Evolutionary conservation across 2,329 filamentous ascomycete genomes (phyloP).

Genomic region (Ophiostoma angusticollis): DNA sequence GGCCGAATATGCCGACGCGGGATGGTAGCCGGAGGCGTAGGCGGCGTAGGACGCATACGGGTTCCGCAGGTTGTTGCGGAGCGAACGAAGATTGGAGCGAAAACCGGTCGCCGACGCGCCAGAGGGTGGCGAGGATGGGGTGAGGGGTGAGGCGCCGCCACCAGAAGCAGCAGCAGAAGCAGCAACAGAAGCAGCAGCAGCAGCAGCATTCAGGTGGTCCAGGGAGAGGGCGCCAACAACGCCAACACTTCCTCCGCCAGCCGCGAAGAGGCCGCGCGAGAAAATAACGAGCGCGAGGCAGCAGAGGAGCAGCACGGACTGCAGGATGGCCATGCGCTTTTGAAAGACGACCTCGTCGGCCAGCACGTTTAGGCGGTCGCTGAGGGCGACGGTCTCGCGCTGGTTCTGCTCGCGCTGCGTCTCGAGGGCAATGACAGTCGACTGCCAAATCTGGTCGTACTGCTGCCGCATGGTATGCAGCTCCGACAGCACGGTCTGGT

Average conservation of each 20-base stretch:
- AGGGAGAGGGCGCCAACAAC: neutral
- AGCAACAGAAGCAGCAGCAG: constrained; percentile 2
- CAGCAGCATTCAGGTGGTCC: neutral
- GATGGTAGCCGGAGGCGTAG: constrained; percentile 3
- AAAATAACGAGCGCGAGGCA: constrained; percentile 85
- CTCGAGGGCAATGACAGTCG: constrained; percentile 82
- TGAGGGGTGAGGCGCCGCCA: constrained; percentile 21
- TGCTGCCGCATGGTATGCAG: constrained; percentile 65
- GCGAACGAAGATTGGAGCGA: constrained; percentile 6
- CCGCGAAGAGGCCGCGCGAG: constrained; percentile 34
- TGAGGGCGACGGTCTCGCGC: constrained; percentile 71
- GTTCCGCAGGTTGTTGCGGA: constrained; percentile 10
- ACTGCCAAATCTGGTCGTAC: constrained; percentile 95
- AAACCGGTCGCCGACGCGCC: constrained; percentile 2
- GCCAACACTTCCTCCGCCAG: neutral
- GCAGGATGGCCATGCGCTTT: constrained; percentile 87
- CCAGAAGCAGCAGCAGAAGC: constrained; percentile 4
- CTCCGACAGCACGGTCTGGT: constrained; percentile 73
- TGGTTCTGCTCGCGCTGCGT: constrained; percentile 75
- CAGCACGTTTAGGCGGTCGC: constrained; percentile 66
- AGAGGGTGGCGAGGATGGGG: constrained; percentile 13
- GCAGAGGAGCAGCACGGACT: constrained; percentile 73
- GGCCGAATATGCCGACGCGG: constrained; percentile 1
- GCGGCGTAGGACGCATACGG: constrained; percentile 1
- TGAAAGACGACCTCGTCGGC: constrained; percentile 83